Percentiles rank a stretch among this genome's conserved stretches.
Conservation (phyloP, 192 early-diverging fungal genomes). For the Coemansia sp. region DNA sequence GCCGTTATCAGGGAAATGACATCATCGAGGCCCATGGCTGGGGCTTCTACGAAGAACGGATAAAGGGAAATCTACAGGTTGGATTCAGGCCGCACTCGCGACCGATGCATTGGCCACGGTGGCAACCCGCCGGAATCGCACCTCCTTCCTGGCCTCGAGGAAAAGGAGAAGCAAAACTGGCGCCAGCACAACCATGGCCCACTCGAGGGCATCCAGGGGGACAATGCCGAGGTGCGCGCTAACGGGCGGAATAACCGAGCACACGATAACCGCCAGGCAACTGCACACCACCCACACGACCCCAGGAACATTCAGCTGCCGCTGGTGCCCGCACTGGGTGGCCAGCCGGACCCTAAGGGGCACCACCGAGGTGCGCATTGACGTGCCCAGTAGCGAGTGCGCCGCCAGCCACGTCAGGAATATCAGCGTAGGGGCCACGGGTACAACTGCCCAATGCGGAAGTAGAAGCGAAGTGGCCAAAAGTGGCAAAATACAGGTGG, state of each 20-base stretch:
- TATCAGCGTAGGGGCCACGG: slow-evolving; percentile 31
- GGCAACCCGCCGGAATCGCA: not conserved
- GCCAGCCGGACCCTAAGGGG: too few species aligned
- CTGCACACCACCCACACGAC: slow-evolving; percentile 15
- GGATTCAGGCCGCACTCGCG: too few species aligned
- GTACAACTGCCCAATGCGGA: slow-evolving; percentile 30
- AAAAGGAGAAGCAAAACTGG: slow-evolving; percentile 21
- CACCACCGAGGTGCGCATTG: slow-evolving; percentile 25
- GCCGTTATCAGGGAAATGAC: not conserved
- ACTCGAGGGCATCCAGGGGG: slow-evolving; percentile 27
- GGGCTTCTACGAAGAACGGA: too few species aligned
- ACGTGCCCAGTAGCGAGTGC: slow-evolving; percentile 27
- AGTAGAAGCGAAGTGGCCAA: slow-evolving; percentile 24
- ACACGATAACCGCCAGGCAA: slow-evolving; percentile 5
- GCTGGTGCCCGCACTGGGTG: slow-evolving; percentile 1
- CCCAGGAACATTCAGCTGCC: slow-evolving; percentile 2
- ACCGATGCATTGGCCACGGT: too few species aligned
- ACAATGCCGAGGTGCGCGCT: slow-evolving; percentile 26
- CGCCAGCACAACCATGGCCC: slow-evolving; percentile 16
- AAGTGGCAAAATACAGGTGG: slow-evolving; percentile 19
- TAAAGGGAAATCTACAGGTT: too few species aligned
- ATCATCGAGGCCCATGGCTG: too few species aligned
- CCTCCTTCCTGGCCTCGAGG: slow-evolving; percentile 31
- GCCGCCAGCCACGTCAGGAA: slow-evolving; percentile 39
- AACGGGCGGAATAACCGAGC: slow-evolving; percentile 9